Evolutionary conservation across 2,329 filamentous ascomycete genomes (phyloP).

Genomic region (Talaromyces sp.): DNA sequence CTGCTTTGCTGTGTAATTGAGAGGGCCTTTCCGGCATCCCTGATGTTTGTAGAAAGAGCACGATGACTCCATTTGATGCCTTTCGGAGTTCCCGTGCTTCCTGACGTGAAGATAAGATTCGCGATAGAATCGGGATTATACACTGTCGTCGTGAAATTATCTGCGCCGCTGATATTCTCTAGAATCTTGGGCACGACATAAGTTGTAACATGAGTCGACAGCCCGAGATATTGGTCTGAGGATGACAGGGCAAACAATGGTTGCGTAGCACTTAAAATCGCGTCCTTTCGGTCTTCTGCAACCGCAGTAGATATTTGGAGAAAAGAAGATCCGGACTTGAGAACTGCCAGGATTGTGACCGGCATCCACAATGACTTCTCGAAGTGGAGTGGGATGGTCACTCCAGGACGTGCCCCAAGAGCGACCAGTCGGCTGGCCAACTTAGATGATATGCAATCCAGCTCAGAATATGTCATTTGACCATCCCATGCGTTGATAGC

Average conservation of each 20-base stretch:
- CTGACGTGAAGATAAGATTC: background rate
- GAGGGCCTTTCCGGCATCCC: too few relatives aligned
- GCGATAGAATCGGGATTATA: background rate
- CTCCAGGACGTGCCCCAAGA: conserved; percentile 28
- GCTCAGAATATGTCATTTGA: conserved; percentile 24
- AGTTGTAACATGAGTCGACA: background rate
- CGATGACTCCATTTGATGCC: background rate
- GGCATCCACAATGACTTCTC: conserved; percentile 32
- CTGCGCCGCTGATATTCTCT: background rate
- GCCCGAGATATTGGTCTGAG: background rate
- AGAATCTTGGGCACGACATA: background rate
- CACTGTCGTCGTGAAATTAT: background rate
- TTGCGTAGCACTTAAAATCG: background rate
- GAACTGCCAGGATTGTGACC: conserved; percentile 13
- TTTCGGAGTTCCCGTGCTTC: background rate
- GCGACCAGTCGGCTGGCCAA: conserved; percentile 28
- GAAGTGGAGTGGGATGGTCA: conserved; percentile 26
- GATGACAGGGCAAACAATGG: background rate
- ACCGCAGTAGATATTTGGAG: background rate
- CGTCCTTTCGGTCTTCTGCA: background rate
- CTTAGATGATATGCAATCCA: conserved; percentile 30
- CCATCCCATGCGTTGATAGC: conserved; percentile 30
- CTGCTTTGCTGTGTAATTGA: too few relatives aligned
- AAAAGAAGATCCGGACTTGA: conserved; percentile 19
- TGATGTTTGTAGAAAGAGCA: background rate